Evolutionary conservation across 257 asterid species (phyloP).

Genomic region (Agastache rugosa): DNA sequence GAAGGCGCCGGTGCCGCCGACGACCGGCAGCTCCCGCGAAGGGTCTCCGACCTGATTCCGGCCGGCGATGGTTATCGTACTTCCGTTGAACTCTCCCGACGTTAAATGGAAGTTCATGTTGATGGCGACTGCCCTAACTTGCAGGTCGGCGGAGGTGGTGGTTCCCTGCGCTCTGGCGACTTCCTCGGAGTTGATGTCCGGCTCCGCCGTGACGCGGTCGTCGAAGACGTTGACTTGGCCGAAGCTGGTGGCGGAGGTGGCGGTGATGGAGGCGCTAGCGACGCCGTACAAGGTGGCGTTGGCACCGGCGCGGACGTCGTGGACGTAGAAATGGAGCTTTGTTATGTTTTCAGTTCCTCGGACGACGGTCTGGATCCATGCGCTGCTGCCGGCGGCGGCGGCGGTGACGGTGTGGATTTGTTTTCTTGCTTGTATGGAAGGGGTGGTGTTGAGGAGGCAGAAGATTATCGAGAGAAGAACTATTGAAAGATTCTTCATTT

Average conservation of each 20-base stretch:
- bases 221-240: conserved; percentile 48
- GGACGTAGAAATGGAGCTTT: conserved; percentile 44
- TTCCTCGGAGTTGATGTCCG: neutral
- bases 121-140: neutral
- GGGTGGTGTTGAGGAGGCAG: neutral
- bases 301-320: conserved; percentile 37
- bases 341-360: conserved; percentile 28
- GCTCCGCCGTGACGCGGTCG: conserved; percentile 32
- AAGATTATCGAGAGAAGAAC: neutral
- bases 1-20: conserved; percentile 18
- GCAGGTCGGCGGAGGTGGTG: neutral
- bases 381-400: neutral
- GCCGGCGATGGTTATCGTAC: conserved; percentile 3
- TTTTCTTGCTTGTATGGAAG: neutral
- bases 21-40: conserved; percentile 8
- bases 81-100: conserved; percentile 14
- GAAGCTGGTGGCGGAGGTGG: conserved; percentile 40
- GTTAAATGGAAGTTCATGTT: neutral
- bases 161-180: conserved; percentile 21
- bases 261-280: conserved; percentile 42
- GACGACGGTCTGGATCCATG: conserved; percentile 34
- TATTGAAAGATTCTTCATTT: conserved; percentile 35
- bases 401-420: conserved; percentile 5
- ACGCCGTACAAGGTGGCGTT: conserved; percentile 42
- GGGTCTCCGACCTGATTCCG: neutral